A percentile compares a stretch with the other conserved stretches of the same genome.
phyloP scores from a whole-genome alignment of 2,329 filamentous ascomycete species.

The Penicillium hesseltinei region DNA sequence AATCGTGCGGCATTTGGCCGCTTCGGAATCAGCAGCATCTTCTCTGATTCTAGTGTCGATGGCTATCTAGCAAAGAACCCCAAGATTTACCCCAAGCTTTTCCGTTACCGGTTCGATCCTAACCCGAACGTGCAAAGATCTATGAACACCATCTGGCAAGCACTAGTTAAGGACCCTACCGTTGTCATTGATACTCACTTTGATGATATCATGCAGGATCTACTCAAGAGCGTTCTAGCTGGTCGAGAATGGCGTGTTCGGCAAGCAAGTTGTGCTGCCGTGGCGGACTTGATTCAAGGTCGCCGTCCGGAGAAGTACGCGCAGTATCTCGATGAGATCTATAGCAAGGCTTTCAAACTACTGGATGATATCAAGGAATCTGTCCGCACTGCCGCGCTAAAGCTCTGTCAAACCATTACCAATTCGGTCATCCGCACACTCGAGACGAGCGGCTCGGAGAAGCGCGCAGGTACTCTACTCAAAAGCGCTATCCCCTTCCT shows the following conservation, averaged over 20 bases:
- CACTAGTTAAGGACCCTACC: conserved; percentile 84
- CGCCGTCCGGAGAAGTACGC: conserved; percentile 75
- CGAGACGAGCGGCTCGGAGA: conserved; percentile 67
- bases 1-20: conserved; percentile 94
- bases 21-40: conserved; percentile 86
- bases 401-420: conserved; percentile 78
- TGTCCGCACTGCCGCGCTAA: conserved; percentile 76
- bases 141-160: conserved; percentile 98
- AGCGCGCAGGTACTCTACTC: conserved; percentile 75
- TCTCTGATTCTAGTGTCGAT: conserved; percentile 74
- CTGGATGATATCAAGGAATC: conserved; percentile 94
- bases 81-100: conserved; percentile 93
- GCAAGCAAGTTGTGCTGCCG: conserved; percentile 86
- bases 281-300: conserved; percentile 83
- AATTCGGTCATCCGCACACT: conserved; percentile 82
- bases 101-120: conserved; percentile 90
- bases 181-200: conserved; percentile 77
- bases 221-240: conserved; percentile 74
- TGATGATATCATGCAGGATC: conserved; percentile 81
- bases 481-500: conserved; percentile 86
- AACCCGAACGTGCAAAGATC: conserved; percentile 89
- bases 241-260: conserved; percentile 91
- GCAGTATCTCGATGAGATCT: conserved; percentile 79
- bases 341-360: conserved; percentile 82
- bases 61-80: conserved; percentile 75